phyloP scores from a whole-genome alignment of 176 grass and related monocot genomes.

The Pontederia crassipes region DNA sequence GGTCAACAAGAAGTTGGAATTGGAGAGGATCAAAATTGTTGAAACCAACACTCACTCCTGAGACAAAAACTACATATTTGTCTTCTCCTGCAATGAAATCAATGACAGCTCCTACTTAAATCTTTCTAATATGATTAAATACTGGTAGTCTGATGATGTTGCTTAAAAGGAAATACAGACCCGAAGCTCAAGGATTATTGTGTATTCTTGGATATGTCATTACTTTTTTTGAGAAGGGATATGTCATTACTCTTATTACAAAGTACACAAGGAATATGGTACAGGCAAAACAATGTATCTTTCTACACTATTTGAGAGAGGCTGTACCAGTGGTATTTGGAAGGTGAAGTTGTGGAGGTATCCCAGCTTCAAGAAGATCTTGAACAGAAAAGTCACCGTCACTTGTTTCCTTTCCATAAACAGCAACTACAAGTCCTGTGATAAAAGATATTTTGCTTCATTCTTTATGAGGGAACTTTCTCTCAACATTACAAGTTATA shows the following conservation, averaged over 20 bases:
- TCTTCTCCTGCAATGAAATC: conserved; percentile 62
- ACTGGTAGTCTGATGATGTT: background rate
- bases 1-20: conserved; percentile 96
- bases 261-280: too few species aligned
- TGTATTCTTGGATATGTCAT: too few species aligned
- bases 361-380: conserved; percentile 80
- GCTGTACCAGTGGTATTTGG: background rate
- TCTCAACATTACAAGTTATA: background rate
- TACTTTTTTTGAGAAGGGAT: too few species aligned
- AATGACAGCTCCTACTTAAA: conserved; percentile 17
- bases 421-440: conserved; percentile 62
- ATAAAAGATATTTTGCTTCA: background rate
- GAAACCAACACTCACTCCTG: conserved; percentile 66
- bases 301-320: too few species aligned
- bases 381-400: conserved; percentile 81
- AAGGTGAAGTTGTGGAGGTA: conserved; percentile 62
- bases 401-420: conserved; percentile 94
- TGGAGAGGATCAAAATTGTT: conserved; percentile 84
- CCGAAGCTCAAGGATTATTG: too few species aligned
- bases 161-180: too few species aligned
- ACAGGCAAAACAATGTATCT: too few species aligned
- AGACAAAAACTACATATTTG: conserved; percentile 81
- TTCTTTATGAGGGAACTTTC: background rate
- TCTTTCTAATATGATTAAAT: background rate
- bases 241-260: too few species aligned